Conservation (phyloP, 2,329 filamentous ascomycete species). For the Tympanopsis confertula region DNA sequence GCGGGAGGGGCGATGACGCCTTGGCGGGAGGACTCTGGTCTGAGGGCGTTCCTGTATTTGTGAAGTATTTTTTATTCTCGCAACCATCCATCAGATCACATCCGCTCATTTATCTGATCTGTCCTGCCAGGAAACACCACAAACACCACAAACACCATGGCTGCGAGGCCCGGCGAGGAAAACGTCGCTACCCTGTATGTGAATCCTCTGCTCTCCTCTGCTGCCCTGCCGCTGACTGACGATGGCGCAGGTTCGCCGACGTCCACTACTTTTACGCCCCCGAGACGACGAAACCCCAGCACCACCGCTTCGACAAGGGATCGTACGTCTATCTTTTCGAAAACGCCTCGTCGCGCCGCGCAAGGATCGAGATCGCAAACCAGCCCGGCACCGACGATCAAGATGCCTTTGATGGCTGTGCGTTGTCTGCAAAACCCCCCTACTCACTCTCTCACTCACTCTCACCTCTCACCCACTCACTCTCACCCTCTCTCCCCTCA, state of each 20-base stretch:
- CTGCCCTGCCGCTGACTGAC: slow-evolving; percentile 10
- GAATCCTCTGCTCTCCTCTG: slow-evolving; percentile 2
- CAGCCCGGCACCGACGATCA: slow-evolving; percentile 63
- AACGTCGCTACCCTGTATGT: slow-evolving; percentile 38
- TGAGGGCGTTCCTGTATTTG: too few relatives aligned
- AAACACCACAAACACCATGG: slow-evolving; percentile 24
- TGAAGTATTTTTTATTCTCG: too few relatives aligned
- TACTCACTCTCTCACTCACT: slow-evolving; percentile 3
- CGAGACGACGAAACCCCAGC: slow-evolving; percentile 55
- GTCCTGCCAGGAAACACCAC: too few relatives aligned
- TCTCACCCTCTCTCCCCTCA: slow-evolving; percentile 2
- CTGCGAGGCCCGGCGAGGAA: slow-evolving; percentile 33
- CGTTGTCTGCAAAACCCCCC: slow-evolving; percentile 22
- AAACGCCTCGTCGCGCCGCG: slow-evolving; percentile 53
- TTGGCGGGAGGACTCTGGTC: too few relatives aligned
- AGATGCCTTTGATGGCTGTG: slow-evolving; percentile 69
- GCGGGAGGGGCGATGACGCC: too few relatives aligned
- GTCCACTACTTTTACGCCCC: slow-evolving; percentile 68
- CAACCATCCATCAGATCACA: too few relatives aligned
- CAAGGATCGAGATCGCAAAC: slow-evolving; percentile 68
- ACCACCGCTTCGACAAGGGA: slow-evolving; percentile 69
- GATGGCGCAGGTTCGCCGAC: slow-evolving; percentile 55
- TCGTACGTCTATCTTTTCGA: slow-evolving; percentile 76
- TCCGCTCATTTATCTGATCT: too few relatives aligned
- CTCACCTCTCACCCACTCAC: neutral